Conservation (phyloP, 2,329 filamentous ascomycete species). For the Arthrobotrys sphaeroides region DNA sequence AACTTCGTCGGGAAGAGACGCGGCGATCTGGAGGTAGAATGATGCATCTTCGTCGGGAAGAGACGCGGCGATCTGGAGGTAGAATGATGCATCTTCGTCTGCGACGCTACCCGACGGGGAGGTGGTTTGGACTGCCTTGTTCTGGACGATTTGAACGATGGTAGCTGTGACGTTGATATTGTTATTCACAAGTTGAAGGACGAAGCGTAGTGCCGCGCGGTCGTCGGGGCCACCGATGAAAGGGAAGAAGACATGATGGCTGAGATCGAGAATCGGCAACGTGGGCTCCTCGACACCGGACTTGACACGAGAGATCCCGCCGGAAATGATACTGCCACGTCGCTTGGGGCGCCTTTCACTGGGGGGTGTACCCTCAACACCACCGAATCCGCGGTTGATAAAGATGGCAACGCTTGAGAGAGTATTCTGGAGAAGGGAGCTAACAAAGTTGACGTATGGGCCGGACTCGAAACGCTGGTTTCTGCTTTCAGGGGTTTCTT, state of each 20-base stretch:
- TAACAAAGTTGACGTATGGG: constrained; percentile 75
- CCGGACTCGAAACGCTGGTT: constrained; percentile 68
- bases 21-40: constrained; percentile 70
- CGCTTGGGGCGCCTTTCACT: constrained; percentile 55
- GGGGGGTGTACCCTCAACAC: constrained; percentile 55
- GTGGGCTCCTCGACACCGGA: constrained; percentile 62
- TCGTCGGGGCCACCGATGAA: constrained; percentile 88
- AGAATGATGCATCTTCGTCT: constrained; percentile 63
- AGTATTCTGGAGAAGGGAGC: constrained; percentile 71
- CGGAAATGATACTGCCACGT: constrained; percentile 23
- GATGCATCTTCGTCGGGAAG: constrained; percentile 64
- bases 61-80: constrained; percentile 68
- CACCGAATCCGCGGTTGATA: constrained; percentile 75
- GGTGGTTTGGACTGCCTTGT: constrained; percentile 34
- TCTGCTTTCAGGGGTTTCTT: constrained; percentile 64
- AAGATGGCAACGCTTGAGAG: constrained; percentile 78
- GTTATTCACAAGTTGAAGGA: constrained; percentile 78
- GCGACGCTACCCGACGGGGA: constrained; percentile 30
- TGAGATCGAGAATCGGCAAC: constrained; percentile 71
- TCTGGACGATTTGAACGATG: constrained; percentile 69
- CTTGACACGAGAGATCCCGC: constrained; percentile 53
- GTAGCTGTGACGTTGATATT: constrained; percentile 81
- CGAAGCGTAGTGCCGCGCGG: constrained; percentile 77
- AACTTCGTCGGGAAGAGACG: constrained; percentile 67
- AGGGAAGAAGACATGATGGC: constrained; percentile 80